Evolutionary conservation across 2,329 filamentous ascomycete genomes (phyloP).

Genomic region (Sclerotinia minor): DNA sequence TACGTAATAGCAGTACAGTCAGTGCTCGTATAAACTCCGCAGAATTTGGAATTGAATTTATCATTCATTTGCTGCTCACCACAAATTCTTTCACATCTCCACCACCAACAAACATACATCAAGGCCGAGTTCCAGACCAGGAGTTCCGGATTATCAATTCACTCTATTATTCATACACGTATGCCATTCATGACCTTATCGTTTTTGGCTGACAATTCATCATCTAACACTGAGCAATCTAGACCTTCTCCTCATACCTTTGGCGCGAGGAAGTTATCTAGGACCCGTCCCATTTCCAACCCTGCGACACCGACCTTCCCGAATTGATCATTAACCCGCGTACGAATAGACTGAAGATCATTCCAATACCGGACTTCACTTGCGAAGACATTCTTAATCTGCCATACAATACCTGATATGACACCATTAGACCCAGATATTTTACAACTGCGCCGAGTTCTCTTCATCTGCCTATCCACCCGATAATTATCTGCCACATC

Average conservation of each 20-base stretch:
- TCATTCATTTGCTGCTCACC: background rate
- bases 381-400: too few relatives aligned
- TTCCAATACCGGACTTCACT: too few relatives aligned
- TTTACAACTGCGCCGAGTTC: background rate
- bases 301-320: conserved; percentile 1
- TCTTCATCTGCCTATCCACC: background rate
- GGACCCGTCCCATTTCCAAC: background rate
- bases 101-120: background rate
- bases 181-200: background rate
- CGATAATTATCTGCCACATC: background rate
- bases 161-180: background rate
- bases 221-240: background rate
- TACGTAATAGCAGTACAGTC: too few relatives aligned
- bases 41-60: conserved; percentile 3
- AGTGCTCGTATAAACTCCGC: too few relatives aligned
- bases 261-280: background rate
- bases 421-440: background rate
- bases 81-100: background rate
- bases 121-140: background rate
- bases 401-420: background rate
- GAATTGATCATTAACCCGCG: too few relatives aligned
- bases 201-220: conserved; percentile 8
- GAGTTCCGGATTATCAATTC: background rate
- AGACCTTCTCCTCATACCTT: background rate
- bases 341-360: background rate